These are phyloP conservation scores for Wickerhamiella brachini DNA, from an alignment of 805 yeast genomes.

Conservation along the genomic window DNA sequence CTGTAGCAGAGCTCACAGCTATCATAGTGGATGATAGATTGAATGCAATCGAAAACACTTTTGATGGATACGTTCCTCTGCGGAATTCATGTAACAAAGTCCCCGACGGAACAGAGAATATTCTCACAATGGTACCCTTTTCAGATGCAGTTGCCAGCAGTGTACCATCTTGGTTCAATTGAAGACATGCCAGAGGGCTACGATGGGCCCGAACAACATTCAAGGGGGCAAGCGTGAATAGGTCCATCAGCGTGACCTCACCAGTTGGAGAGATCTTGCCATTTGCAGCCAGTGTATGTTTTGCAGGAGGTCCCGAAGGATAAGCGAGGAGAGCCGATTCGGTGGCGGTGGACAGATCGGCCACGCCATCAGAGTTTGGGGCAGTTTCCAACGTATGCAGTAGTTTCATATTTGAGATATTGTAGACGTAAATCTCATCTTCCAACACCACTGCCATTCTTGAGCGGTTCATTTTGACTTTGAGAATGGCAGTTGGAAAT, in stretches of 20 bases:
- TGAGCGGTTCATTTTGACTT: constrained; percentile 67
- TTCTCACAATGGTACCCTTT: constrained; percentile 80
- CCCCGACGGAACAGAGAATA: constrained; percentile 50
- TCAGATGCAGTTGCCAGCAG: constrained; percentile 78
- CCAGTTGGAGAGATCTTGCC: constrained; percentile 30
- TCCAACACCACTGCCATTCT: constrained; percentile 63
- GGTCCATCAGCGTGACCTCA: constrained; percentile 67
- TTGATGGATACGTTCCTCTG: constrained; percentile 76
- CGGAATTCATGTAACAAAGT: constrained; percentile 56
- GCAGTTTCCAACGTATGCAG: constrained; percentile 53
- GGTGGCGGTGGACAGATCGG: constrained; percentile 15
- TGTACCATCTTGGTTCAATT: constrained; percentile 62
- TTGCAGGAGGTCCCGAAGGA: constrained; percentile 33
- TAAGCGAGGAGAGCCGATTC: constrained; percentile 29
- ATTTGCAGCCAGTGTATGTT: constrained; percentile 11
- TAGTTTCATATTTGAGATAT: constrained; percentile 77
- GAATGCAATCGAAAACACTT: constrained; percentile 63
- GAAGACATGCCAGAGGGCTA: constrained; percentile 51
- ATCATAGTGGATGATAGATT: constrained; percentile 55
- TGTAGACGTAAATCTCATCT: constrained; percentile 79
- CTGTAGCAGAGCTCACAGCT: constrained; percentile 78
- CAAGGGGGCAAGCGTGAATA: constrained; percentile 56
- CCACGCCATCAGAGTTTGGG: constrained; percentile 31
- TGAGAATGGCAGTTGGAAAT: constrained; percentile 62
- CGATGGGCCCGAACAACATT: constrained; percentile 81